These are phyloP conservation scores for Pichia kudriavzevii DNA, from an alignment of 1,139 yeast species.

Conservation along the genomic window DNA sequence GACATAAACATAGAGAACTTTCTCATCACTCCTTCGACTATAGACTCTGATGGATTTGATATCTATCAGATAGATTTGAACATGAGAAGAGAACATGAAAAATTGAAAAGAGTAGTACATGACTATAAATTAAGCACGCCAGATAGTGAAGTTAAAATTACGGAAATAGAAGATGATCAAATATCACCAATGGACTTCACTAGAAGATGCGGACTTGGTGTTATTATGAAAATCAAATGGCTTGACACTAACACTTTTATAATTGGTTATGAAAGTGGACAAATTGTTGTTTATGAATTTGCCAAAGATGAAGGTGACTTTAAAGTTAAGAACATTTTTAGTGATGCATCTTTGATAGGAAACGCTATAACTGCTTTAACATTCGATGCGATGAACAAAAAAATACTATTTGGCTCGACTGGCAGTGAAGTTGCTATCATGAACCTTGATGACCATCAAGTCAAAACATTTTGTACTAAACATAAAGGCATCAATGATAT, in stretches of 20 bases:
- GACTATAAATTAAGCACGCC: conserved; percentile 6
- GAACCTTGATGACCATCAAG: neutral
- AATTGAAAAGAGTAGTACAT: conserved; percentile 25
- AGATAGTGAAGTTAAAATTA: neutral
- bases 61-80: conserved; percentile 33
- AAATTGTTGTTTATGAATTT: conserved; percentile 32
- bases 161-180: conserved; percentile 5
- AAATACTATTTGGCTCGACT: conserved; percentile 36
- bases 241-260: conserved; percentile 28
- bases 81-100: conserved; percentile 14
- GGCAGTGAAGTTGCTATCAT: conserved; percentile 19
- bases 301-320: conserved; percentile 16
- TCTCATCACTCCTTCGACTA: conserved; percentile 46
- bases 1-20: conserved; percentile 24
- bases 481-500: conserved; percentile 27
- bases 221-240: conserved; percentile 42
- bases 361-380: conserved; percentile 39
- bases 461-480: conserved; percentile 14
- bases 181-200: conserved; percentile 11
- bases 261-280: conserved; percentile 56
- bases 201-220: conserved; percentile 35
- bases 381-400: conserved; percentile 14
- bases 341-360: conserved; percentile 32
- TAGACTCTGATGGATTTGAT: conserved; percentile 47
- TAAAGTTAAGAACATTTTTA: conserved; percentile 23